A percentile compares a stretch with the other conserved stretches of the same genome.
These are phyloP conservation scores for Biancaea sappan DNA, from an alignment of 306 rosid species.

Conservation along the genomic window DNA sequence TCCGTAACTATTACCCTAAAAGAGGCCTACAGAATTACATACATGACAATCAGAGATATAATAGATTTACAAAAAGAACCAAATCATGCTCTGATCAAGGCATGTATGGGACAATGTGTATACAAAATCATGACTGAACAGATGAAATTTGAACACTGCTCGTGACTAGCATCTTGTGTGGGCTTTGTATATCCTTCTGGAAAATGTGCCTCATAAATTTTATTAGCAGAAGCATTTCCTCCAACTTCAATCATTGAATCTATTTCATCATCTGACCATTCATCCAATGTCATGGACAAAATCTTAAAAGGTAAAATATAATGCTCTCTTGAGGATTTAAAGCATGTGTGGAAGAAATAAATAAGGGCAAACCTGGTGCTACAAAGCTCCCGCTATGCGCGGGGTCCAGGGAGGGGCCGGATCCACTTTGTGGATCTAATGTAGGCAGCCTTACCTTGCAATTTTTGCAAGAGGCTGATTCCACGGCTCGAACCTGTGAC, in stretches of 20 bases:
- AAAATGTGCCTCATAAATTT: constrained; percentile 88
- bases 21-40: constrained; percentile 22
- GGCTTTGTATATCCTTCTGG: constrained; percentile 88
- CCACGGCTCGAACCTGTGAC: too few species aligned
- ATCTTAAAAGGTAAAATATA: constrained; percentile 64
- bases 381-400: too few species aligned
- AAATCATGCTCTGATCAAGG: constrained; percentile 24
- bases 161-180: constrained; percentile 72
- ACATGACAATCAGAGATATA: constrained; percentile 23
- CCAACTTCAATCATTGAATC: constrained; percentile 95
- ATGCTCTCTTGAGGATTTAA: constrained; percentile 4
- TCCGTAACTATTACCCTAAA: background rate
- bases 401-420: too few species aligned
- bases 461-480: too few species aligned
- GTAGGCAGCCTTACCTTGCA: too few species aligned
- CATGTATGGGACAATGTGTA: constrained; percentile 16
- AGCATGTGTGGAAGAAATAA: constrained; percentile 1
- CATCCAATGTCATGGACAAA: constrained; percentile 90
- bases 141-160: constrained; percentile 72
- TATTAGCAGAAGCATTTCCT: constrained; percentile 89
- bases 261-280: constrained; percentile 95
- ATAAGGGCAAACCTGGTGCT: too few species aligned
- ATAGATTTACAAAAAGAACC: constrained; percentile 32
- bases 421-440: too few species aligned
- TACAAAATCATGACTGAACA: constrained; percentile 58